Evolutionary conservation across 2,329 filamentous ascomycete genomes (phyloP).

Genomic region (Ceratocystis destructans): DNA sequence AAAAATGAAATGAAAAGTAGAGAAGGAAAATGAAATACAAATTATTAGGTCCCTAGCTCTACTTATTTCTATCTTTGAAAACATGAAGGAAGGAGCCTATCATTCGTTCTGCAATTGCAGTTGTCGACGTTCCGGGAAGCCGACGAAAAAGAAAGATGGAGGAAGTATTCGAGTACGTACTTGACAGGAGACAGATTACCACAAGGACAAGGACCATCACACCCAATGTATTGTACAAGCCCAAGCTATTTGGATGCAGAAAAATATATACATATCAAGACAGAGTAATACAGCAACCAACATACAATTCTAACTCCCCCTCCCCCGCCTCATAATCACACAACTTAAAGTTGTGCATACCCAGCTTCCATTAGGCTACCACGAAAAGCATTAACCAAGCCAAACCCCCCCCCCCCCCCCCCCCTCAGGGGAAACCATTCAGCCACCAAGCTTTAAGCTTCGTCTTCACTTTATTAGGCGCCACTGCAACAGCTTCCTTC

Average conservation of each 20-base stretch:
- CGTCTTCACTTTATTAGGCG: neutral
- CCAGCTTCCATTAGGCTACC: neutral
- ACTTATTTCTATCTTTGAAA: neutral
- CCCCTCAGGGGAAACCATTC: neutral
- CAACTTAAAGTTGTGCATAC: neutral
- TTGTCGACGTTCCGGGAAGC: neutral
- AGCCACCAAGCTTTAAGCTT: neutral
- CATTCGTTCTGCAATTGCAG: neutral
- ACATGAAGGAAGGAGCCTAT: neutral
- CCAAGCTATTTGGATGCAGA: neutral
- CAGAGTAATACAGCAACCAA: too few species aligned
- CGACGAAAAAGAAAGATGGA: neutral
- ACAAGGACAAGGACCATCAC: neutral
- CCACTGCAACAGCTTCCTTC: neutral
- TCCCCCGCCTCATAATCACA: too few species aligned
- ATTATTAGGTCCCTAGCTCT: neutral
- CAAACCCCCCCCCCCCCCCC: neutral
- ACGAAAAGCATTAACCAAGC: too few species aligned
- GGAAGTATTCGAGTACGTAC: neutral
- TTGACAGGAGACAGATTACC: neutral
- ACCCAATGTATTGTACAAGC: neutral
- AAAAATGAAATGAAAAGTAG: neutral
- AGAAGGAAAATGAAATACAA: neutral
- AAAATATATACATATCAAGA: neutral
- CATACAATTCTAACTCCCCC: too few species aligned